Percentiles rank a stretch among this genome's conserved stretches.
Conservation (phyloP, 2,329 filamentous ascomycete genomes). For the Fusarium ramigenum region DNA sequence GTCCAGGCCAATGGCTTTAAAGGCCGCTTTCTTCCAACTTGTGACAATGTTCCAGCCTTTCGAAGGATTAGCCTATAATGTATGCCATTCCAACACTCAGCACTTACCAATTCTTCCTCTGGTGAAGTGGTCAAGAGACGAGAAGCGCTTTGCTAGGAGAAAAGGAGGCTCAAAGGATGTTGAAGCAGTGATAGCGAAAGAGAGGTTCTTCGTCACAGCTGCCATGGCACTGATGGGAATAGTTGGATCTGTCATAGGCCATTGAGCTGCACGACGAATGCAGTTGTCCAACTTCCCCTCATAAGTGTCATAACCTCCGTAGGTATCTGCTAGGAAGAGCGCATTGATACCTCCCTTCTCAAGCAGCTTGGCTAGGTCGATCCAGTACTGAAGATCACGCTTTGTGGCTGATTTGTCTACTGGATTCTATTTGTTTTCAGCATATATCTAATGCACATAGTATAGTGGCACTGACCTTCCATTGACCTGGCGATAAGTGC, state of each 20-base stretch:
- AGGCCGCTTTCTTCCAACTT: conserved; percentile 60
- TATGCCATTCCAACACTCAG: fast-evolving
- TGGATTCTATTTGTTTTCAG: conserved; percentile 58
- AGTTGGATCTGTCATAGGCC: conserved; percentile 71
- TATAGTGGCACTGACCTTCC: conserved; percentile 59
- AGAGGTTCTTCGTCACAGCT: conserved; percentile 70
- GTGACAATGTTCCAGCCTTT: conserved; percentile 74
- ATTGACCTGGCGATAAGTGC: conserved; percentile 72
- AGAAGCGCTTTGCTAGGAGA: conserved; percentile 69
- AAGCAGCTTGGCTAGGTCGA: conserved; percentile 68
- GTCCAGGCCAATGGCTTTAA: conserved; percentile 69
- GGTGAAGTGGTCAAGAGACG: conserved; percentile 70
- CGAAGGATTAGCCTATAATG: not conserved
- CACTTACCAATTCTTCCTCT: conserved; percentile 58
- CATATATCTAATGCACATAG: fast-evolving
- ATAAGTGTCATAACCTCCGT: conserved; percentile 71
- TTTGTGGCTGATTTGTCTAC: conserved; percentile 69
- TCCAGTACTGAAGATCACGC: conserved; percentile 69
- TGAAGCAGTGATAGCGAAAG: conserved; percentile 70
- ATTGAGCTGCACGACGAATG: conserved; percentile 69
- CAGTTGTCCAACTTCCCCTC: conserved; percentile 67
- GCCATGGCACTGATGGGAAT: conserved; percentile 74
- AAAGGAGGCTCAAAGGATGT: conserved; percentile 72
- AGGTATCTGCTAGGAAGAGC: conserved; percentile 72
- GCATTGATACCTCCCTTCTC: conserved; percentile 71